These are phyloP conservation scores for Grammothele lineata DNA, from an alignment of 768 basidiomycete genomes.

Conservation along the genomic window DNA sequence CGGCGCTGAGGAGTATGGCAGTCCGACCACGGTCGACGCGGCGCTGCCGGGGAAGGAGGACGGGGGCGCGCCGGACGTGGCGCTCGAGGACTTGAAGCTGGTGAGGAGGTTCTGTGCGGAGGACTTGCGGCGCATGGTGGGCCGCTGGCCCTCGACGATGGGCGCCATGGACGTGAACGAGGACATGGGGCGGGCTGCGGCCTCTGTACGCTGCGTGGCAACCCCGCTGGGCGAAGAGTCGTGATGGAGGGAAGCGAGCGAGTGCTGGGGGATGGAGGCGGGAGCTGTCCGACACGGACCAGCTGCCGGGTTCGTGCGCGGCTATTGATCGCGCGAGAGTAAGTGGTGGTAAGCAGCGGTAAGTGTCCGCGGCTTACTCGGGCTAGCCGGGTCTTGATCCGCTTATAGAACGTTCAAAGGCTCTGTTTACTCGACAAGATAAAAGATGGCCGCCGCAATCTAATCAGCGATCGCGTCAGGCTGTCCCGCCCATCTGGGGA, in stretches of 20 bases:
- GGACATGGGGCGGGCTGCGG: slow-evolving; percentile 8
- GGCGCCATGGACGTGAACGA: slow-evolving; percentile 27
- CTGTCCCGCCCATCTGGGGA: neutral
- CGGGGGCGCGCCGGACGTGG: slow-evolving; percentile 8
- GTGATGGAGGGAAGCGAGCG: slow-evolving; percentile 4
- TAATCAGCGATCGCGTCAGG: slow-evolving; percentile 19
- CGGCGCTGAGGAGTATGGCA: slow-evolving; percentile 15
- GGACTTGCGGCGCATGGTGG: slow-evolving; percentile 77
- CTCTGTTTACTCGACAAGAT: slow-evolving; percentile 11
- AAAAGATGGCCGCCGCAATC: slow-evolving; percentile 4
- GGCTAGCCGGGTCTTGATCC: no score
- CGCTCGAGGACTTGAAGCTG: slow-evolving; percentile 52
- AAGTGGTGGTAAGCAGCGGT: neutral
- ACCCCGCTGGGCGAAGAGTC: slow-evolving; percentile 6
- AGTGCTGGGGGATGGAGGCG: no score
- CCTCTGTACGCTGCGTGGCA: slow-evolving; percentile 2
- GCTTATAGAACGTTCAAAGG: no score
- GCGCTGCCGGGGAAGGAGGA: slow-evolving; percentile 17
- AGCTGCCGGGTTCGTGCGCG: no score
- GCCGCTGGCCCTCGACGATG: slow-evolving; percentile 28
- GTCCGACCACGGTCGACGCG: slow-evolving; percentile 13
- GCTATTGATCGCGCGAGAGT: neutral
- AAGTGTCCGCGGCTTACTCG: no score
- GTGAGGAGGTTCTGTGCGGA: slow-evolving; percentile 81
- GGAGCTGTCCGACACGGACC: no score